A percentile compares a stretch with the other conserved stretches of the same genome.
phyloP scores from a whole-genome alignment of 2,329 filamentous ascomycete species.

The Ophiostoma sp. region DNA sequence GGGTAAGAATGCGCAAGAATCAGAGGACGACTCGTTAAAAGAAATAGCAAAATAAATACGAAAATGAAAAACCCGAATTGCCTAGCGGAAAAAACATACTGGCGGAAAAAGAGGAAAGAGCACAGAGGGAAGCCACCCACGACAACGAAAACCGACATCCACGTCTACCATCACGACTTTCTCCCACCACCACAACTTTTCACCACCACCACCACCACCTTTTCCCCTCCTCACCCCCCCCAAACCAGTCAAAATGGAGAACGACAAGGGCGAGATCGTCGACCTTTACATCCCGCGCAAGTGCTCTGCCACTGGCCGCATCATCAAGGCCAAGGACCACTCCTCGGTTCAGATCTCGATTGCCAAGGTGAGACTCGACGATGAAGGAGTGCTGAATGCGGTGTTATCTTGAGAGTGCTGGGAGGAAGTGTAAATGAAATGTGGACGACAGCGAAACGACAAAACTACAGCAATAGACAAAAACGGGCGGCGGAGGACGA shows the following conservation, averaged over 20 bases:
- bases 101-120: constrained; percentile 1
- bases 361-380: constrained; percentile 55
- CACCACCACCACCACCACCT: constrained; percentile 33
- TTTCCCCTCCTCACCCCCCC: not conserved
- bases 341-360: constrained; percentile 95
- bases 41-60: not conserved
- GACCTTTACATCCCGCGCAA: constrained; percentile 85
- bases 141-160: constrained; percentile 1
- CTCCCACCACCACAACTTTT: constrained; percentile 26
- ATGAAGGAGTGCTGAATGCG: not conserved
- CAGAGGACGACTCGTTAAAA: not conserved
- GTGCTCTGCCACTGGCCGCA: constrained; percentile 98
- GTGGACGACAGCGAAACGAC: not conserved
- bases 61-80: constrained; percentile 9
- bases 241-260: constrained; percentile 69
- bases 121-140: not conserved
- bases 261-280: constrained; percentile 59
- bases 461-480: not conserved
- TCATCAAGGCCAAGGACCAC: constrained; percentile 99
- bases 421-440: not conserved
- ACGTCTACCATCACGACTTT: constrained; percentile 15
- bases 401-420: not conserved
- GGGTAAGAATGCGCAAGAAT: not conserved
- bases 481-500: not conserved
- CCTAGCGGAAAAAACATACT: constrained; percentile 18